Base-by-base conservation (phyloP, 169 alveolate genomes). In the Eimeria falciformis region DNA sequence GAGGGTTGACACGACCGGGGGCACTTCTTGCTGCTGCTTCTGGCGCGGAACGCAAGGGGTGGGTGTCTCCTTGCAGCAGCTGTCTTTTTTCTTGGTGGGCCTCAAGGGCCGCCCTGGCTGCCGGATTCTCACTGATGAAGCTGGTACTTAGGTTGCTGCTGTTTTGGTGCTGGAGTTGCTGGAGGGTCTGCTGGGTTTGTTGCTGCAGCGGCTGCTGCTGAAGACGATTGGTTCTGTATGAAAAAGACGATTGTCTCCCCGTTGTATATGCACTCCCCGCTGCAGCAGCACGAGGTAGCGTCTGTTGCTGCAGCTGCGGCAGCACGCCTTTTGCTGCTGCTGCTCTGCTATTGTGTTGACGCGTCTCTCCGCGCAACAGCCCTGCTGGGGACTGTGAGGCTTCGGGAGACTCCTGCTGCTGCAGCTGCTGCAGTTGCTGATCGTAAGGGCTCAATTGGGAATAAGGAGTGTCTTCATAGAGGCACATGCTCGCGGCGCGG, bases 401-500 rank as follows among this genome's bases (percentile, higher is more conserved):
- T 45, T 9, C 25, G 18, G 23, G 55, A n/a, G n/a, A 29, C 1
- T 27, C 55, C 81, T 69, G 81, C 81, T 27, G 43, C 81, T 69
- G 81, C 47, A 18, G 81, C 55, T 69, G 81, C 55, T 69, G 81
- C 81, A 3, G 23, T 69, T 25, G 40, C 66, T 75, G 85, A 18
- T n/a, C 33, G 73, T 2, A 62, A 1, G 1, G 73, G 73, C 29
- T 0, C n/a, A 29, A 14, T 18, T 14, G 11, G 17, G 85, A 75
- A 40, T 18, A 12, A 45, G 17, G 85, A 43, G 25, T 17, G n/a
- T 58, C 21, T 11, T 27, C 4, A 0, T 18, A 27, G 1, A 45
- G 85, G 46, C 50, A n/a, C 45, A 75, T 75, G 18, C 85, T 75
- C 23, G 85, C 85, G 23, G 85, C 85, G 3, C 85, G 62, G 6